Evolutionary conservation across 2,329 filamentous ascomycete genomes (phyloP).

Genomic region (Ophiobolus disseminans): DNA sequence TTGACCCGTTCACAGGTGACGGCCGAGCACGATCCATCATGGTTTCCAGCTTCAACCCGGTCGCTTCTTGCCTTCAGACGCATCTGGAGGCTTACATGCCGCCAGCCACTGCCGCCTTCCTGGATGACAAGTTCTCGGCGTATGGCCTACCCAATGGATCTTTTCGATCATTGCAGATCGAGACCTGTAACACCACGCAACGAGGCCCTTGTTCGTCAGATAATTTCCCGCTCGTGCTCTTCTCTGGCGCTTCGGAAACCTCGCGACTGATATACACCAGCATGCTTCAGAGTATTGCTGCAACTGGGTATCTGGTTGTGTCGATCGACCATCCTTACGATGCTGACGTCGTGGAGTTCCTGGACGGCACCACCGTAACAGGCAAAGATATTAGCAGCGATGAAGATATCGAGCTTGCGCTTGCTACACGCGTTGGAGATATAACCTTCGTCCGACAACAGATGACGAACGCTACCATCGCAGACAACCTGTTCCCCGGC

Average conservation of each 20-base stretch:
- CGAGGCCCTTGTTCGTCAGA: slow-evolving; percentile 1
- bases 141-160: slow-evolving; percentile 38
- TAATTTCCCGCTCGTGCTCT: slow-evolving; percentile 44
- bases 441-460: slow-evolving; percentile 30
- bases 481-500: slow-evolving; percentile 14
- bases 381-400: slow-evolving; percentile 35
- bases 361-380: slow-evolving; percentile 46
- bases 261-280: slow-evolving; percentile 54
- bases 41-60: slow-evolving; percentile 34
- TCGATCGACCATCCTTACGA: slow-evolving; percentile 61
- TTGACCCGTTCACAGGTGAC: slow-evolving; percentile 30
- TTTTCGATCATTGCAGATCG: slow-evolving; percentile 24
- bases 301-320: slow-evolving; percentile 56
- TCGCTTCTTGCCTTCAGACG: slow-evolving; percentile 18
- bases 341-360: slow-evolving; percentile 58
- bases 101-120: slow-evolving; percentile 24
- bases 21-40: slow-evolving; percentile 25
- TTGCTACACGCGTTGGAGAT: slow-evolving; percentile 31
- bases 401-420: slow-evolving; percentile 25
- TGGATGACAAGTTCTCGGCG: slow-evolving; percentile 28
- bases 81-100: slow-evolving; percentile 29
- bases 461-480: slow-evolving; percentile 18
- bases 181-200: slow-evolving; percentile 17
- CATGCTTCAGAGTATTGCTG: slow-evolving; percentile 56
- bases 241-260: slow-evolving; percentile 56